Conservation (phyloP, 129 eudicot genomes). For the Chrysanthemum seticuspe region DNA sequence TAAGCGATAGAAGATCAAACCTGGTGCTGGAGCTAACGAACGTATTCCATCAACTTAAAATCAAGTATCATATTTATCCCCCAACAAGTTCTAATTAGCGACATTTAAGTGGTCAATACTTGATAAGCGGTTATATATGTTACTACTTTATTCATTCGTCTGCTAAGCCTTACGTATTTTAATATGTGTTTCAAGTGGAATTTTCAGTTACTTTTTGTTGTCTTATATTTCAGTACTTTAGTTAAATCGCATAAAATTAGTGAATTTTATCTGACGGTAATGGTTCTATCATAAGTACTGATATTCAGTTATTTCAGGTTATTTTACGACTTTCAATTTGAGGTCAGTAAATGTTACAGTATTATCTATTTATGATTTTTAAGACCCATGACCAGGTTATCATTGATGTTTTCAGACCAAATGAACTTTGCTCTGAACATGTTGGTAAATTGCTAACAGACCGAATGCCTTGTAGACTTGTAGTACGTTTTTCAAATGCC, state of each 20-base stretch:
- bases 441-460: not conserved
- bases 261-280: not conserved
- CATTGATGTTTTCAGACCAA: not conserved
- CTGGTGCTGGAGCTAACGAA: no score
- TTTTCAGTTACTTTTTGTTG: not conserved
- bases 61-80: no score
- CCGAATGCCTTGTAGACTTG: not conserved
- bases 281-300: not conserved
- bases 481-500: not conserved
- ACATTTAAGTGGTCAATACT: no score
- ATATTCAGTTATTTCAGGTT: not conserved
- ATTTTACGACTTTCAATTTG: not conserved
- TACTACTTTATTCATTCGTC: not conserved
- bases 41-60: no score
- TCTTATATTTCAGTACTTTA: not conserved
- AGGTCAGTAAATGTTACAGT: not conserved
- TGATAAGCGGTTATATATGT: not conserved
- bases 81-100: no score
- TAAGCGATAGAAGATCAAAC: no score
- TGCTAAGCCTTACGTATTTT: not conserved
- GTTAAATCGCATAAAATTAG: not conserved
- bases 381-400: no score
- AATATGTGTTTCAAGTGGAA: not conserved
- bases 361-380: no score
- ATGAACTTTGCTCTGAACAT: not conserved